phyloP scores from a whole-genome alignment of 169 alveolate genomes.

The Eimeria acervulina region DNA sequence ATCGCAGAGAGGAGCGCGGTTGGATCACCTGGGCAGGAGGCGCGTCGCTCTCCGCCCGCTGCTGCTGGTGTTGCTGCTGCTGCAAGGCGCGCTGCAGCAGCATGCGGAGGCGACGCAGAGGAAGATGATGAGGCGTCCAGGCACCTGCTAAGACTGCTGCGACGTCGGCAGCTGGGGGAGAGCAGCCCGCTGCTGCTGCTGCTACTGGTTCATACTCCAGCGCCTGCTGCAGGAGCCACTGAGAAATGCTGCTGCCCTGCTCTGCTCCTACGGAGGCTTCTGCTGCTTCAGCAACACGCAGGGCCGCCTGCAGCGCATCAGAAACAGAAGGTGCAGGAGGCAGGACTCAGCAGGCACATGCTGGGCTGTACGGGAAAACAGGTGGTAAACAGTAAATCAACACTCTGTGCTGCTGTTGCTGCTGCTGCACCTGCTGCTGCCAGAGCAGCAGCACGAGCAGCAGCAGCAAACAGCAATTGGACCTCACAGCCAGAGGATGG shows the following conservation, averaged over 20 bases:
- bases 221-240: conserved; percentile 73
- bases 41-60: conserved; percentile 64
- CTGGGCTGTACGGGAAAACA: neutral
- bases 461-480: conserved; percentile 44
- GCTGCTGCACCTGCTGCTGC: conserved; percentile 40
- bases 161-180: conserved; percentile 2
- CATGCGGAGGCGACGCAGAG: conserved; percentile 73
- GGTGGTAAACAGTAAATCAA: conserved; percentile 24
- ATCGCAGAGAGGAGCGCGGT: neutral
- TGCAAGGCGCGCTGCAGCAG: conserved; percentile 61
- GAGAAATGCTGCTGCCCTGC: neutral
- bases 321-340: neutral
- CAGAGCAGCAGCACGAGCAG: conserved; percentile 31
- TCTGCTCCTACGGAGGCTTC: conserved; percentile 22
- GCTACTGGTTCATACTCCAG: conserved; percentile 36
- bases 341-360: neutral
- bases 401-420: conserved; percentile 50
- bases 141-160: conserved; percentile 62
- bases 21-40: conserved; percentile 2
- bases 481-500: conserved; percentile 46
- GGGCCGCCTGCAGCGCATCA: conserved; percentile 71
- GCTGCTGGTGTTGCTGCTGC: conserved; percentile 75
- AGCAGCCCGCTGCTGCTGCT: neutral
- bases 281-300: conserved; percentile 28
- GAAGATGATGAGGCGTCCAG: conserved; percentile 62